Percentiles rank a stretch among this genome's conserved stretches.
These are phyloP conservation scores for Lagerstroemia speciosa DNA, from an alignment of 345 rosid species.

Conservation along the genomic window DNA sequence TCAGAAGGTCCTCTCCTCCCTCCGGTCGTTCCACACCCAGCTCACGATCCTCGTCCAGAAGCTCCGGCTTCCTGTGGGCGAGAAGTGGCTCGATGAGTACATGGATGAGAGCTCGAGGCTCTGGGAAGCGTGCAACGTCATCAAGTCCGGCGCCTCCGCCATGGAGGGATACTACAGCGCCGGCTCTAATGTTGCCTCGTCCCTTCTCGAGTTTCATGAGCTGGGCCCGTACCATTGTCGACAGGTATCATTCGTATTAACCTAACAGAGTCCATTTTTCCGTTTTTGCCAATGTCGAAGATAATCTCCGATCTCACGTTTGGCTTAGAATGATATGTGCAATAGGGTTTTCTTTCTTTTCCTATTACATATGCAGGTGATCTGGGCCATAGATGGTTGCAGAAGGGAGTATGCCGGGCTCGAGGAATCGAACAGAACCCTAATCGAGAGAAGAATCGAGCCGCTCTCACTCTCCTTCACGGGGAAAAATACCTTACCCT, in stretches of 20 bases:
- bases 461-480: conserved; percentile 22
- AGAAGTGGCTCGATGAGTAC: conserved; percentile 64
- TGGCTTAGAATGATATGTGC: no score
- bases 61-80: conserved; percentile 55
- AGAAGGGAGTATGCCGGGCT: conserved; percentile 31
- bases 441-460: conserved; percentile 25
- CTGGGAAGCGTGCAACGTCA: conserved; percentile 49
- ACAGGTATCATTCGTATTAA: conserved; percentile 26
- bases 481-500: conserved; percentile 6
- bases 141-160: conserved; percentile 38
- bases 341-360: neutral
- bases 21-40: conserved; percentile 43
- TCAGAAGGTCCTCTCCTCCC: conserved; percentile 30
- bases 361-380: conserved; percentile 18
- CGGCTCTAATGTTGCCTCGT: conserved; percentile 31
- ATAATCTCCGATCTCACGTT: neutral
- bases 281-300: neutral
- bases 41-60: conserved; percentile 44
- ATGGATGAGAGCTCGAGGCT: conserved; percentile 65
- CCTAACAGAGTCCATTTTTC: neutral
- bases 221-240: conserved; percentile 28
- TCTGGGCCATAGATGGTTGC: conserved; percentile 34
- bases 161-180: conserved; percentile 33
- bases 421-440: conserved; percentile 35
- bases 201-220: conserved; percentile 21